phyloP scores from a whole-genome alignment of 192 early-diverging fungal species.

The Dimargaris verticillata region DNA sequence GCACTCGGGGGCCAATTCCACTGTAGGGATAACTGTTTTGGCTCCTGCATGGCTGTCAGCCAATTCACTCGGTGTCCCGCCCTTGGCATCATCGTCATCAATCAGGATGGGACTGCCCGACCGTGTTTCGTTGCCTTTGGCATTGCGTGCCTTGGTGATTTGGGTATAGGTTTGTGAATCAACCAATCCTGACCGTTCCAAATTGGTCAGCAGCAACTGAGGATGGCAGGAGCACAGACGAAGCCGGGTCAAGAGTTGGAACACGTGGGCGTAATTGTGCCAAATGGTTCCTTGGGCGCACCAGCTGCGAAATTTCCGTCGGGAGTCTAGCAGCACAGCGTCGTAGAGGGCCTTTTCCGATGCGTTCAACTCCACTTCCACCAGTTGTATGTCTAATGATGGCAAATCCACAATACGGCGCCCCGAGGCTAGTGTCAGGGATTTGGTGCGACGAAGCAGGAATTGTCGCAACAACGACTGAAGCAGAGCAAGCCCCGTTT shows the following conservation, averaged over 20 bases:
- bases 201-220: slow-evolving; percentile 22
- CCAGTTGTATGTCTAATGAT: slow-evolving; percentile 35
- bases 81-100: not conserved
- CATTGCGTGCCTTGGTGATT: too few relatives aligned
- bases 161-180: too few relatives aligned
- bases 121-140: not conserved
- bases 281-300: slow-evolving; percentile 40
- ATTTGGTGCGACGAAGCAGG: slow-evolving; percentile 77
- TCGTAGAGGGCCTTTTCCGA: slow-evolving; percentile 55
- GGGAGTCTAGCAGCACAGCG: slow-evolving; percentile 45
- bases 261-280: slow-evolving; percentile 50
- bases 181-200: not conserved
- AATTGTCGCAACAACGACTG: slow-evolving; percentile 56
- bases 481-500: slow-evolving; percentile 25
- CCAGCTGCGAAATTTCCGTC: slow-evolving; percentile 41
- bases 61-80: not conserved
- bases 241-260: slow-evolving; percentile 42
- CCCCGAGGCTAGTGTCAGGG: slow-evolving; percentile 49
- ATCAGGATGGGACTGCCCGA: not conserved
- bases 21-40: not conserved
- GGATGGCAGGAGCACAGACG: slow-evolving; percentile 60
- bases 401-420: slow-evolving; percentile 67
- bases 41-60: not conserved
- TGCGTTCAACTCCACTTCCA: slow-evolving; percentile 41
- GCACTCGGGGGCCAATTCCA: slow-evolving; percentile 22